Evolutionary conservation across 2,329 filamentous ascomycete species (phyloP).

Genomic region (Xylariaceae sp.): DNA sequence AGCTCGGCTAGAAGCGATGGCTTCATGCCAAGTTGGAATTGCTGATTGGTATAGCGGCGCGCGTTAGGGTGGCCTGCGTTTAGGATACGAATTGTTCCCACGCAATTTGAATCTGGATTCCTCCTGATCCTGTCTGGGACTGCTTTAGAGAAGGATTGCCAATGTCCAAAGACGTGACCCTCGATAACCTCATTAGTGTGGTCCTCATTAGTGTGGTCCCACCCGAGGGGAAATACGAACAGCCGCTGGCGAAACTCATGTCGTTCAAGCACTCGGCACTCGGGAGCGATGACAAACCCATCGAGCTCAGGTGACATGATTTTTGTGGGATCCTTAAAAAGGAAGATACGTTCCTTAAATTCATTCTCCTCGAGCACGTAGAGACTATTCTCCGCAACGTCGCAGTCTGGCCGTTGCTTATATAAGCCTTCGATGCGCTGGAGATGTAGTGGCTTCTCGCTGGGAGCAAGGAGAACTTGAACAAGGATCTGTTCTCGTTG

Average conservation of each 20-base stretch:
- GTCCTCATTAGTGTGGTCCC: constrained; percentile 2
- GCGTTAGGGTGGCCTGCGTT: no score
- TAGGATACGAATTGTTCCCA: no score
- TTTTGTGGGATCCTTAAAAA: constrained; percentile 30
- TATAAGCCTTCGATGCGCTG: constrained; percentile 16
- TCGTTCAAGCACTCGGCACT: constrained; percentile 25
- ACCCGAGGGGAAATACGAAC: constrained; percentile 14
- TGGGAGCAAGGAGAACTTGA: constrained; percentile 1
- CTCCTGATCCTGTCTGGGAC: no score
- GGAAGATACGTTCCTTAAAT: constrained; percentile 13
- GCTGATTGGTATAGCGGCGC: no score
- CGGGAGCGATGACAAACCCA: constrained; percentile 27
- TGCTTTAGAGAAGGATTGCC: no score
- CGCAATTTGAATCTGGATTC: no score
- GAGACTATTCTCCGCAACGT: constrained; percentile 29
- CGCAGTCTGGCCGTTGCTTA: constrained; percentile 23
- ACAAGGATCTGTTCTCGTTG: not conserved
- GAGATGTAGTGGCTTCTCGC: constrained; percentile 1
- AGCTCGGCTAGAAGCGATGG: constrained; percentile 8
- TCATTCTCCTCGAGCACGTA: constrained; percentile 8
- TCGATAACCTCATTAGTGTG: no score
- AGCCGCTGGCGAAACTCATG: constrained; percentile 33
- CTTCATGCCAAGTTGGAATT: no score
- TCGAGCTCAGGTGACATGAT: constrained; percentile 22
- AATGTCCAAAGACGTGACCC: no score